Conservation (phyloP, 805 yeast genomes). For the Yarrowia yakushimensis region DNA sequence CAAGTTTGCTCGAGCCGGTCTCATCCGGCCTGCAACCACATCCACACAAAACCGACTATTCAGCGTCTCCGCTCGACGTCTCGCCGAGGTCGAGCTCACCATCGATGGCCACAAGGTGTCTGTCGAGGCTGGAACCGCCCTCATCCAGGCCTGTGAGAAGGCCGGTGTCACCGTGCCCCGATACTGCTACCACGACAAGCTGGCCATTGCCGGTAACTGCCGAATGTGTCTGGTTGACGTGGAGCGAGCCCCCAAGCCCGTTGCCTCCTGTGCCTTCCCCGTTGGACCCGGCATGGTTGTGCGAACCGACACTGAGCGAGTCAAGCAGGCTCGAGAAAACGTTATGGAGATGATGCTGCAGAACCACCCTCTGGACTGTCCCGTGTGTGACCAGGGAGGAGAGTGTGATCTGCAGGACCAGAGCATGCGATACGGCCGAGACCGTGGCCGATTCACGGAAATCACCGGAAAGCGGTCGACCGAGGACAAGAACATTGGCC, state of each 20-base stretch:
- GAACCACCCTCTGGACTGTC: constrained; percentile 90
- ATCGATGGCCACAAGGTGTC: constrained; percentile 69
- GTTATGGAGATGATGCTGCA: constrained; percentile 84
- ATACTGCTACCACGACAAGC: constrained; percentile 87
- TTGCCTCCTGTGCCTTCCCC: constrained; percentile 90
- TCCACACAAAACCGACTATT: constrained; percentile 33
- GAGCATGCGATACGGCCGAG: constrained; percentile 75
- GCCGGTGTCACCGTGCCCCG: constrained; percentile 87
- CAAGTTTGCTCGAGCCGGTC: constrained; percentile 26
- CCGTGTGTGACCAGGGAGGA: constrained; percentile 92
- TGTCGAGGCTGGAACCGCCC: constrained; percentile 82
- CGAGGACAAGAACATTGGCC: constrained; percentile 87
- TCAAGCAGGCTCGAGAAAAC: constrained; percentile 80
- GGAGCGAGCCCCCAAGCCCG: constrained; percentile 83
- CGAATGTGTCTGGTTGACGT: constrained; percentile 91
- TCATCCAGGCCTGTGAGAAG: constrained; percentile 87
- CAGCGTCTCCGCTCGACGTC: constrained; percentile 37
- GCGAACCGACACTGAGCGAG: constrained; percentile 71
- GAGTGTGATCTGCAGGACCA: constrained; percentile 92
- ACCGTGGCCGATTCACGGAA: constrained; percentile 80
- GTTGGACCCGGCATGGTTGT: constrained; percentile 89
- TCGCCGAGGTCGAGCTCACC: constrained; percentile 55
- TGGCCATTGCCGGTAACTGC: constrained; percentile 89
- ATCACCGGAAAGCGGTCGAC: constrained; percentile 83
- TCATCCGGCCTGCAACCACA: constrained; percentile 17